Evolutionary conservation across 768 basidiomycete genomes (phyloP).

Genomic region (Dioszegia crocea): DNA sequence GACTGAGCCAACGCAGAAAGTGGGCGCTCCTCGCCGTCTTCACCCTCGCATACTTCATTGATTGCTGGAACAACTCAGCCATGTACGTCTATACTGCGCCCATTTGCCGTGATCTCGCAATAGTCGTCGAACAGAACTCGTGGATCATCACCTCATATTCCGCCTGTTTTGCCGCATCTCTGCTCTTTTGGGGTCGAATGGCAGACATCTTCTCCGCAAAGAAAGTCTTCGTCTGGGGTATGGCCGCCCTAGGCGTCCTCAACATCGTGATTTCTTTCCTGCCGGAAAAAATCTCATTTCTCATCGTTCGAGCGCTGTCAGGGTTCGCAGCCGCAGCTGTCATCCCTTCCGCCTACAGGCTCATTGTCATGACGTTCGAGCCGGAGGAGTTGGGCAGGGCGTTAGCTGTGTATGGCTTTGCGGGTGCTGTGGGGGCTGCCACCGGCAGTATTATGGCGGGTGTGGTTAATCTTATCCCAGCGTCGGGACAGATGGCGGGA

Average conservation of each 20-base stretch:
- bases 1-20: background rate
- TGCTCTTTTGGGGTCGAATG: conserved; percentile 33
- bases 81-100: conserved; percentile 19
- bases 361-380: conserved; percentile 27
- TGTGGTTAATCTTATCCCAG: conserved; percentile 16
- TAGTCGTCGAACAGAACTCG: conserved; percentile 12
- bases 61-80: conserved; percentile 1
- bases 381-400: conserved; percentile 19
- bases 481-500: conserved; percentile 14
- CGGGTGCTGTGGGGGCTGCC: conserved; percentile 17
- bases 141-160: conserved; percentile 32
- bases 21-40: conserved; percentile 10
- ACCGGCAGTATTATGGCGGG: conserved; percentile 24
- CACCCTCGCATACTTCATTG: conserved; percentile 10
- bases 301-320: conserved; percentile 28
- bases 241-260: conserved; percentile 20
- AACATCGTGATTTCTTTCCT: conserved; percentile 28
- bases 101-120: conserved; percentile 16
- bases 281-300: conserved; percentile 24
- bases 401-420: conserved; percentile 19
- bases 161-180: conserved; percentile 25
- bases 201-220: conserved; percentile 29
- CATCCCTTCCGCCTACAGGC: conserved; percentile 14
- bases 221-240: conserved; percentile 24
- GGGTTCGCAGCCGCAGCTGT: conserved; percentile 26